Conservation (phyloP, 352 stramenopile genomes). For the Elongisporangium senticosum region DNA sequence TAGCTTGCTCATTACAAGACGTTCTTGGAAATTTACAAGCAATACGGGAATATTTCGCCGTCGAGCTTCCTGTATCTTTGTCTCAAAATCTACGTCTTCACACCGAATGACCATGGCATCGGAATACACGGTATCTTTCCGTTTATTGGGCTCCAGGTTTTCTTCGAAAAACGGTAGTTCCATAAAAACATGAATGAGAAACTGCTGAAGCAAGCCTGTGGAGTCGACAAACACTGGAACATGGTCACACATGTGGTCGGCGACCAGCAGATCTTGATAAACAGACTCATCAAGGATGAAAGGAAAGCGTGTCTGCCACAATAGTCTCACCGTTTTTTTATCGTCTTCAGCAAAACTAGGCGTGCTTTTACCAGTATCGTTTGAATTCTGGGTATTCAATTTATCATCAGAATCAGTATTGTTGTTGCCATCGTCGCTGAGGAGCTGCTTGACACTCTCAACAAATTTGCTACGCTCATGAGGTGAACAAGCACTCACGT, state of each 20-base stretch:
- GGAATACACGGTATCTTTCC: neutral
- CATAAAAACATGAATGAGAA: conserved; percentile 46
- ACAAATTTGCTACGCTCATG: neutral
- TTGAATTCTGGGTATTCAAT: neutral
- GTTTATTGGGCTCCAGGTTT: neutral
- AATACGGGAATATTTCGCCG: conserved; percentile 19
- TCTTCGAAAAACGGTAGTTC: conserved; percentile 22
- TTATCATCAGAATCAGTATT: neutral
- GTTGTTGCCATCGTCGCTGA: neutral
- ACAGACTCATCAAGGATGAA: conserved; percentile 17
- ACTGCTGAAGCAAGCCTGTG: conserved; percentile 31
- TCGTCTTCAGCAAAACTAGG: neutral
- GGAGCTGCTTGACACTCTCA: conserved; percentile 1
- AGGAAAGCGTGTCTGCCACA: conserved; percentile 36
- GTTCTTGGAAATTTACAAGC: conserved; percentile 28
- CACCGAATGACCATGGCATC: conserved; percentile 25
- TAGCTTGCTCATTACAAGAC: conserved; percentile 3
- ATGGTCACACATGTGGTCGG: conserved; percentile 27
- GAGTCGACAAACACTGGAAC: conserved; percentile 41
- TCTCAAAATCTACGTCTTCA: conserved; percentile 17
- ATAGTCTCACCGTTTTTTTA: neutral
- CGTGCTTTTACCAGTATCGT: neutral
- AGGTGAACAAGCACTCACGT: neutral
- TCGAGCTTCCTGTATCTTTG: conserved; percentile 25
- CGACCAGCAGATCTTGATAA: conserved; percentile 12